Base-by-base conservation (phyloP, 345 rosid genomes). In the Gossypium rotundifolium region DNA sequence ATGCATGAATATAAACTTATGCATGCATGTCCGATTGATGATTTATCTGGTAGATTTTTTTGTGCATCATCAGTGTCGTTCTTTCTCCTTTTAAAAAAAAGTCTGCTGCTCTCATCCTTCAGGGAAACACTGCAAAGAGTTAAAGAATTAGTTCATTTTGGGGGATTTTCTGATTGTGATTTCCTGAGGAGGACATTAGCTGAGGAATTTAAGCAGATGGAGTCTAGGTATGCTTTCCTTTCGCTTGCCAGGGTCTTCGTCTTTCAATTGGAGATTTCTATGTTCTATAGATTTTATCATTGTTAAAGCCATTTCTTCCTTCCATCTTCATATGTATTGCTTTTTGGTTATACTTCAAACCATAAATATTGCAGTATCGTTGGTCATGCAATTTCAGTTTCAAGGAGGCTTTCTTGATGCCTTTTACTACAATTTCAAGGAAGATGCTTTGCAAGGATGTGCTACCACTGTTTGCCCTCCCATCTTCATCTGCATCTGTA, bases 371-470 rank as follows among this genome's bases (percentile, higher is more conserved):
- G 23, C 72, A 54, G 52, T 51, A 65, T 44, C 54, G 18, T 51
- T 70, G 71, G 64, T 65, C 78, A 14, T 46, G 25, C 65, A 76
- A 73, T 83, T 75, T 76, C 84, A 94, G 93, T 80, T 89, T 90
- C 84, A 90, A 89, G 90, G 86, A 84, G 83, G 96, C 96, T 78
- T 89, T 91, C 76, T 84, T 79, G 74, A 88, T 86, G 92, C 97
- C 96, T 70, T 93, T 90, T 79, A 82, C 91, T 70, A 78, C 97
- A 13, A 87, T 92, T 77, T 90, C 97, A 29, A 77, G 80, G 63
- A 69, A 49, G 72, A 51, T 69, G 11, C 23, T 69, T 69, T 69
- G 71, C 23, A 66, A 66, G 40, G 54, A 22, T 66, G 71, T 66
- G 54, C 40, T 66, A 9, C 70, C 70, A 38, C 84, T 93, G 71